Evolutionary conservation across 495 filamentous ascomycete genomes (phyloP).

Genomic region (Cladorrhinum samala): DNA sequence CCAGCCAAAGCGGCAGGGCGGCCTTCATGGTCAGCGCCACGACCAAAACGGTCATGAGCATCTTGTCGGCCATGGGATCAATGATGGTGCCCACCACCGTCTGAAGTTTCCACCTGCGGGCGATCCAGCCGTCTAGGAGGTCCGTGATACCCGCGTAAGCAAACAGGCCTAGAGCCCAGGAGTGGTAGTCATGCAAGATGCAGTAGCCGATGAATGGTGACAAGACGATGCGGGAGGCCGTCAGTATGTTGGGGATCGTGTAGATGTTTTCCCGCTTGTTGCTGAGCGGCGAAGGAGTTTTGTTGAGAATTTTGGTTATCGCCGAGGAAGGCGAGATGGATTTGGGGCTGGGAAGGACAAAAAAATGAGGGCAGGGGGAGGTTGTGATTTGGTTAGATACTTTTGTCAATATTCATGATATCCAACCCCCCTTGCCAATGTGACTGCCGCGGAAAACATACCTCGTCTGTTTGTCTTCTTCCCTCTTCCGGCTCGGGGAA

Average conservation of each 20-base stretch:
- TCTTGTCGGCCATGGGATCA: slow-evolving; percentile 95
- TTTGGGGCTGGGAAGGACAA: slow-evolving; percentile 11
- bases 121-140: slow-evolving; percentile 86
- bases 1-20: slow-evolving; percentile 76
- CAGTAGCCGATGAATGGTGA: slow-evolving; percentile 87
- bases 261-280: slow-evolving; percentile 81
- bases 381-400: no score
- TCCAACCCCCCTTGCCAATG: no score
- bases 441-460: no score
- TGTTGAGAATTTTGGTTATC: slow-evolving; percentile 42
- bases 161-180: slow-evolving; percentile 74
- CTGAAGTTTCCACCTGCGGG: slow-evolving; percentile 75
- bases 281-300: slow-evolving; percentile 25
- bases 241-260: slow-evolving; percentile 88
- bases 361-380: no score
- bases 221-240: slow-evolving; percentile 75
- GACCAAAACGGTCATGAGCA: slow-evolving; percentile 86
- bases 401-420: no score
- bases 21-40: slow-evolving; percentile 77
- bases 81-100: slow-evolving; percentile 96
- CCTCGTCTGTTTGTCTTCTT: no score
- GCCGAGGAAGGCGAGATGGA: slow-evolving; percentile 4
- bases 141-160: slow-evolving; percentile 89
- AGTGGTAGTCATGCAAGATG: slow-evolving; percentile 74
- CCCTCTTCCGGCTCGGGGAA: no score